These are phyloP conservation scores for Fraxinus pennsylvanica DNA, from an alignment of 257 asterid species.

Conservation along the genomic window DNA sequence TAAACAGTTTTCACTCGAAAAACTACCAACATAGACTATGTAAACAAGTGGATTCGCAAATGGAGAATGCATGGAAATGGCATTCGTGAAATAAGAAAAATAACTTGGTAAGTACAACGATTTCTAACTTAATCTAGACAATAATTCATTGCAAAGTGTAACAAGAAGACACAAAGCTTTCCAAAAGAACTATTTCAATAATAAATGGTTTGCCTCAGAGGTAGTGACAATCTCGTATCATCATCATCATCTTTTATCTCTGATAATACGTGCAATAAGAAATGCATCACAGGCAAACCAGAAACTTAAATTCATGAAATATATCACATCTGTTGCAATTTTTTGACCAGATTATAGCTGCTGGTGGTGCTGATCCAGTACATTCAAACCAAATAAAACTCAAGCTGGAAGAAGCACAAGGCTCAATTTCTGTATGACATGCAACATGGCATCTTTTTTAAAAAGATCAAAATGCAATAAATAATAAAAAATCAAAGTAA, in stretches of 20 bases:
- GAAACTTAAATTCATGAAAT: background rate
- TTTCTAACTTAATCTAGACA: too few species aligned
- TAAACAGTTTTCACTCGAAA: too few species aligned
- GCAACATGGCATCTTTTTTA: too few species aligned
- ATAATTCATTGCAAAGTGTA: background rate
- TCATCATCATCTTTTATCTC: slow-evolving; percentile 1
- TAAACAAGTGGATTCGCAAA: too few species aligned
- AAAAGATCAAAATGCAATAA: too few species aligned
- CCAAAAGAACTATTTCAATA: background rate
- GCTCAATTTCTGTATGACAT: too few species aligned
- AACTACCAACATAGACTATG: too few species aligned
- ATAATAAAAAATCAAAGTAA: background rate
- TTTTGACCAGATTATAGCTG: background rate
- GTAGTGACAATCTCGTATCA: slow-evolving; percentile 1
- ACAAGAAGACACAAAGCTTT: background rate
- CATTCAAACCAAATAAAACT: background rate
- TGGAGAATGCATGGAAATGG: too few species aligned
- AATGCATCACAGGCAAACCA: background rate
- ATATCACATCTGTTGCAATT: background rate
- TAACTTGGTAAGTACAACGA: too few species aligned
- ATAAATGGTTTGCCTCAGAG: background rate
- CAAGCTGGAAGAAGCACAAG: background rate
- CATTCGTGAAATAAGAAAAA: too few species aligned
- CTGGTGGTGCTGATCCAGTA: background rate
- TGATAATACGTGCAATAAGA: background rate